These are phyloP conservation scores for Mortierella sp. DNA, from an alignment of 371 early-diverging fungal genomes.

Conservation along the genomic window DNA sequence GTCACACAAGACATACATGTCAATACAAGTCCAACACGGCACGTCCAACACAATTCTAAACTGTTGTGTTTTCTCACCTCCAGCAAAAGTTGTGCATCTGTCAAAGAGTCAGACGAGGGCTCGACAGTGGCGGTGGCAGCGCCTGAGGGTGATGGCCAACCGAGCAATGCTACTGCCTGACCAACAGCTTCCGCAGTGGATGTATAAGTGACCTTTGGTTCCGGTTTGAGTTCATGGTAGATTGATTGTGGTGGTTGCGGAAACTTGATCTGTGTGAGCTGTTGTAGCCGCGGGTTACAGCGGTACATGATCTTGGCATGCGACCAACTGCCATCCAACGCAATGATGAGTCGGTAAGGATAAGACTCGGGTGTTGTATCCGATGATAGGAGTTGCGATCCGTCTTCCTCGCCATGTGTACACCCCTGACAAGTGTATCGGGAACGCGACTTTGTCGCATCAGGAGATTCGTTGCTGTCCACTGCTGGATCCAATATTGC, in stretches of 20 bases:
- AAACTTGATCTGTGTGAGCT: conserved; percentile 44
- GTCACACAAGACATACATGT: neutral
- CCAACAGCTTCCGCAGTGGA: conserved; percentile 55
- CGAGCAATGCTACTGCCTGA: conserved; percentile 44
- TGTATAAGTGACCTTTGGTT: conserved; percentile 44
- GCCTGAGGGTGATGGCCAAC: conserved; percentile 22
- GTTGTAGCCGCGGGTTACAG: conserved; percentile 51
- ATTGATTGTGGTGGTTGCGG: conserved; percentile 49
- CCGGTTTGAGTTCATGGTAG: conserved; percentile 50
- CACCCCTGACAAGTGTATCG: conserved; percentile 38
- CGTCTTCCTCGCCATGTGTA: conserved; percentile 6
- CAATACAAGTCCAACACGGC: neutral
- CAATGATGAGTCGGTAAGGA: conserved; percentile 49
- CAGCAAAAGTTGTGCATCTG: conserved; percentile 23
- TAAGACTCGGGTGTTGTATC: conserved; percentile 2
- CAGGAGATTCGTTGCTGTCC: neutral
- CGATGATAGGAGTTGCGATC: neutral
- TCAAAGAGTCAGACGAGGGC: neutral
- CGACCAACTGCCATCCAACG: conserved; percentile 53
- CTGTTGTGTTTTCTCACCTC: conserved; percentile 16
- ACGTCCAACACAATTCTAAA: neutral
- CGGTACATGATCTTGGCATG: conserved; percentile 55
- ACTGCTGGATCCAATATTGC: neutral
- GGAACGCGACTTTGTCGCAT: neutral
- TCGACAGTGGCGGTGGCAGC: neutral